Base-by-base conservation (phyloP, 1,139 yeast species). In the Pichia sp. region DNA sequence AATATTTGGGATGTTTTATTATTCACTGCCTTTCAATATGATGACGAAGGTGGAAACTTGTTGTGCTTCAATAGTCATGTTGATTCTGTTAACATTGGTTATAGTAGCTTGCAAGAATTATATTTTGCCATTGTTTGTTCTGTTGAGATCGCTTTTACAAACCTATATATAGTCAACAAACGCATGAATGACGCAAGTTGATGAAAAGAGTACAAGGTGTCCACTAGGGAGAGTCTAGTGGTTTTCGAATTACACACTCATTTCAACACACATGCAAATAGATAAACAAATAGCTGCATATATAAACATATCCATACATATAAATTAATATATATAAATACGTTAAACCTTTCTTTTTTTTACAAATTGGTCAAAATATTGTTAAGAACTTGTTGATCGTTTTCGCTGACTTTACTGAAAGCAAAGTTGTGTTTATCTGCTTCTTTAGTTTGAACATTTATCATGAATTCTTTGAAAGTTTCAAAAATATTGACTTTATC, bases 401-500 rank as follows among this genome's bases (percentile, higher is more conserved):
- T 29, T 10, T 46, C 43, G 5, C 40, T 27, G 11, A 48, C 41
- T 3, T 34, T 36, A 27, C 47, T 41, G 38, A 51, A 49, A 7
- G 45, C 31, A 7, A 43, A n/a, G 31, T 34, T 38, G 35, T 72
- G 72, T 49, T 64, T 69, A 4, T 49, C 53, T 2, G 56, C 40
- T 45, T 71, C 71, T 2, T 56, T 48, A 23, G 55, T 55, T 52
- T 70, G 62, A n/a, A 74, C 49, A 5, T 55, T 56, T n/a, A 55
- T 43, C 36, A 77, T 58, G 29, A 65, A 62, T 27, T 72, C 69
- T 50, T 75, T 70, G 58, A 80, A 72, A 4, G 71, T 67, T 5
- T 64, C 62, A 56, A 78, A 81, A 7, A 87, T 76, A 56, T 90
- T 81, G 38, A 90, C 65, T 38, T 68, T 66, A 56, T 92, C 97